Evolutionary conservation across 768 basidiomycete species (phyloP), one percentile per base, ranked within the genome.

Genomic region (Tulasnella sp.): DNA sequence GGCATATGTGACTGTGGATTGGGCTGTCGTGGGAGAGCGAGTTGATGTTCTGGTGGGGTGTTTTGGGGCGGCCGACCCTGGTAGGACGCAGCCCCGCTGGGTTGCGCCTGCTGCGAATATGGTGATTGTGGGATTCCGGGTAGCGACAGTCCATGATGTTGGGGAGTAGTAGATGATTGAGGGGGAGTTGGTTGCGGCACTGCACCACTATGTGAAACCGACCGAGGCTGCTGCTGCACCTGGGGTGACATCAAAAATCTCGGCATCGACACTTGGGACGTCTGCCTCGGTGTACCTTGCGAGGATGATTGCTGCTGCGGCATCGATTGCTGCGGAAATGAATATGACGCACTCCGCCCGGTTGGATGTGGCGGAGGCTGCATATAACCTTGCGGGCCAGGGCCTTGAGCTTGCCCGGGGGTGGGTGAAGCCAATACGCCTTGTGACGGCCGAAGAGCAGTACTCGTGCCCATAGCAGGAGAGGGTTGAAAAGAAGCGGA

Each of bases 291-390:
- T n/a, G n/a, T n/a, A n/a, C n/a, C n/a, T n/a, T n/a, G n/a, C n/a
- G n/a, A n/a, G n/a, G n/a, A n/a, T n/a, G n/a, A n/a, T n/a, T n/a
- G 46, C 27, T 48, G 46, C 15, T 48, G 46, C n/a, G 29, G 46
- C 12, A 14, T 32, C 23, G 19, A 32, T 32, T 25, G 4, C 19
- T 48, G 46, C 14, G 46, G 25, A 29, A 29, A 48, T 32, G 46
- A 48, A 17, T 48, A 48, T 25, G 46, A 48, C 21, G 46, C 46
- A 31, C 46, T 48, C 19, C 46, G 46, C 14, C 46, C 25, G 46
- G 27, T 48, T 48, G 19, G 46, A 17, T n/a, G n/a, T n/a, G n/a
- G n/a, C n/a, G n/a, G n/a, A n/a, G n/a, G n/a, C n/a, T n/a, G 46
- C 19, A 48, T 48, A 48, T 19, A 29, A 32, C 6, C 2, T 48